These are phyloP conservation scores for Murraya koenigii DNA, from an alignment of 345 rosid species.

Conservation along the genomic window DNA sequence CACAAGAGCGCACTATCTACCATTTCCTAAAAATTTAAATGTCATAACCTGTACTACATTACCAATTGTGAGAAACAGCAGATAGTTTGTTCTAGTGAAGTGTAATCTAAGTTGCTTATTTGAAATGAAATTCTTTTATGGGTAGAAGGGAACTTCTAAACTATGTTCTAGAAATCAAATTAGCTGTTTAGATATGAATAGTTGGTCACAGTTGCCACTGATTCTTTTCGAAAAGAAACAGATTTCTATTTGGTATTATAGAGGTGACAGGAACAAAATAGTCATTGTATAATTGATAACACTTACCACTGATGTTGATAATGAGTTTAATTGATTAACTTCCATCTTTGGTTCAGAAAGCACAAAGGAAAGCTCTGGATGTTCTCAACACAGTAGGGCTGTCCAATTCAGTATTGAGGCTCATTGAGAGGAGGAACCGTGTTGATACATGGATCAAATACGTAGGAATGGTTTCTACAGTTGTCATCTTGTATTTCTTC, in stretches of 20 bases:
- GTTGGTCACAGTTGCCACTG: not conserved
- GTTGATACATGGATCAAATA: constrained; percentile 89
- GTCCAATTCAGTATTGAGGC: constrained; percentile 83
- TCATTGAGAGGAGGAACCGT: constrained; percentile 89
- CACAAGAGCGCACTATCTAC: not conserved
- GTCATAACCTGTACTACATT: too few relatives aligned
- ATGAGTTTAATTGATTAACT: not conserved
- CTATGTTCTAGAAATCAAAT: not conserved
- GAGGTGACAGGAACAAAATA: not conserved
- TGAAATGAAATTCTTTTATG: not conserved
- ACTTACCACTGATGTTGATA: not conserved
- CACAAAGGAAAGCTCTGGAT: constrained; percentile 89
- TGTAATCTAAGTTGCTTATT: not conserved
- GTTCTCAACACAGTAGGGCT: constrained; percentile 89
- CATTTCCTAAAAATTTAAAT: not conserved
- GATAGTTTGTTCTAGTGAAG: not conserved
- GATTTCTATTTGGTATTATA: not conserved
- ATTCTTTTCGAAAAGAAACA: not conserved
- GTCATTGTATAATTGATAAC: not conserved
- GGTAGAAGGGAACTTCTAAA: not conserved
- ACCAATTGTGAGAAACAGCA: not conserved
- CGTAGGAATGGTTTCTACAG: constrained; percentile 63
- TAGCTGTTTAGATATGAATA: not conserved
- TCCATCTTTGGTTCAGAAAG: constrained; percentile 45
- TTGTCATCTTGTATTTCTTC: constrained; percentile 56